Conservation (phyloP, 208 protist species). For the Leishmania braziliensis region DNA sequence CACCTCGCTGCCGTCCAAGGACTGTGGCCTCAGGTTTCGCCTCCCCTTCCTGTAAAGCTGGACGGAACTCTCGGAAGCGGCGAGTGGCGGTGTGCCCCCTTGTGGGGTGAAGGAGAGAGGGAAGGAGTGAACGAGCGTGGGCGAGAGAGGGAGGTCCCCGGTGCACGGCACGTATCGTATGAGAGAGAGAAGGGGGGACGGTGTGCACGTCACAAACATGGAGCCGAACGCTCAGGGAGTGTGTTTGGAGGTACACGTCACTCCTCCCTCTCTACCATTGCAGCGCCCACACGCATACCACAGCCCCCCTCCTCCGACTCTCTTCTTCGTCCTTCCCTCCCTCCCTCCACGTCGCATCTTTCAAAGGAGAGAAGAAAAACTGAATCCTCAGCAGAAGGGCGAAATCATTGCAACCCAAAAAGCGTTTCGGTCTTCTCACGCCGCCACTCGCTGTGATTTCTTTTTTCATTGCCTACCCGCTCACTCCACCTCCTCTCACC, state of each 20-base stretch:
- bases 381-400: background rate
- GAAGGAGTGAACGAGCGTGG: background rate
- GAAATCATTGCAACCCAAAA: background rate
- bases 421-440: too few species aligned
- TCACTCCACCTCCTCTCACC: background rate
- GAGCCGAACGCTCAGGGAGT: background rate
- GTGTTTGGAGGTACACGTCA: background rate
- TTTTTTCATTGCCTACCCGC: too few species aligned
- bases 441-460: background rate
- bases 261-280: background rate
- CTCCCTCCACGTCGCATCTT: background rate
- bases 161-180: background rate
- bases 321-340: background rate
- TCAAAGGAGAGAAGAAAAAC: background rate
- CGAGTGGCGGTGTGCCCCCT: background rate
- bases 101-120: background rate
- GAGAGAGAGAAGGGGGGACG: background rate
- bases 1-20: slow-evolving; percentile 14
- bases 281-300: background rate
- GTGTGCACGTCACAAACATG: background rate
- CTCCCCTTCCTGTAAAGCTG: slow-evolving; percentile 40
- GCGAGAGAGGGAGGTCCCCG: background rate
- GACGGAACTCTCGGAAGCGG: background rate
- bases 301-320: background rate
- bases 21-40: slow-evolving; percentile 20